Percentiles rank a stretch among this genome's conserved stretches.
Conservation (phyloP, 139 green algal genomes). For the Chlorella sp. region DNA sequence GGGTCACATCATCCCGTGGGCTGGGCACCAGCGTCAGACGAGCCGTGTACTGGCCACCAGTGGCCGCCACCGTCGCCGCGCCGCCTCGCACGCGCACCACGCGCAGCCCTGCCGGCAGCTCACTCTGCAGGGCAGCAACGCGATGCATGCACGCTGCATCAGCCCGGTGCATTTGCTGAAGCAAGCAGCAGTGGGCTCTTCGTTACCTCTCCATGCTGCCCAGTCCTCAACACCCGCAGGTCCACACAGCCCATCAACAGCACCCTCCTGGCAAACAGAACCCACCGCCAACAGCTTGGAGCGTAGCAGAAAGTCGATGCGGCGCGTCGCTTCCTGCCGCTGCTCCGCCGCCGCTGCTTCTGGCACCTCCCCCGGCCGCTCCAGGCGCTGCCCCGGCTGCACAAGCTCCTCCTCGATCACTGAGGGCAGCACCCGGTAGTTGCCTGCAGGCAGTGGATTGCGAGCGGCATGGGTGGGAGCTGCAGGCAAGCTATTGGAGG, state of each 20-base stretch:
- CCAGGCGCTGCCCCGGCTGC: slow-evolving; percentile 26
- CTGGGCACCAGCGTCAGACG: slow-evolving; percentile 49
- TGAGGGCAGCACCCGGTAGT: slow-evolving; percentile 46
- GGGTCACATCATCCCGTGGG: slow-evolving; percentile 26
- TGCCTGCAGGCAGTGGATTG: slow-evolving; percentile 21
- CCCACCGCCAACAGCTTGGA: slow-evolving; percentile 40
- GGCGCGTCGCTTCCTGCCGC: not conserved
- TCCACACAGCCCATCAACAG: no score
- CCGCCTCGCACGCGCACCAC: slow-evolving; percentile 33
- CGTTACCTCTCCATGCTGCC: no score
- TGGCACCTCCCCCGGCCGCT: slow-evolving; percentile 11
- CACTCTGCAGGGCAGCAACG: not conserved
- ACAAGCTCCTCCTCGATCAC: slow-evolving; percentile 45
- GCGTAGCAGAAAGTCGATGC: slow-evolving; percentile 42
- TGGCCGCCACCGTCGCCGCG: slow-evolving; percentile 15
- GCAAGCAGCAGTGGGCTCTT: no score
- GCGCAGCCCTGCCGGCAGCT: slow-evolving; percentile 37
- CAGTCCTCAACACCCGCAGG: no score
- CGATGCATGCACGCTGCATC: no score
- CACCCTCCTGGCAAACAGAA: no score
- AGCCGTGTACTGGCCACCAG: slow-evolving; percentile 32
- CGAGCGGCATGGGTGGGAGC: no score
- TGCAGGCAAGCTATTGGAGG: no score
- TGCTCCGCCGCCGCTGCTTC: not conserved
- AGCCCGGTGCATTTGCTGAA: no score